These are phyloP conservation scores for Fusarium sp. DNA, from an alignment of 2,329 filamentous ascomycete species.

Conservation along the genomic window DNA sequence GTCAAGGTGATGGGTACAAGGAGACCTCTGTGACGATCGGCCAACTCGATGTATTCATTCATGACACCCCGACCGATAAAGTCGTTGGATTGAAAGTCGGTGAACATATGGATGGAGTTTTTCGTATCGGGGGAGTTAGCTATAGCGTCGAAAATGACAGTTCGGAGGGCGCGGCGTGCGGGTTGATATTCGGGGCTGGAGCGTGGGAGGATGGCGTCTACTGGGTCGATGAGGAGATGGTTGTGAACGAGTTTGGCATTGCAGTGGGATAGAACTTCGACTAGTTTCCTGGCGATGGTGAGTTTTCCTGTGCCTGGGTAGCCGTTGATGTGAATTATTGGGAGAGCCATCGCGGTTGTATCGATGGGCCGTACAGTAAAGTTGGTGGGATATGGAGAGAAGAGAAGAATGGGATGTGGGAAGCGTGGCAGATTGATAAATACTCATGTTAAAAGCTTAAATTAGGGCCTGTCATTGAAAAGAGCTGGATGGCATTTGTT, in stretches of 20 bases:
- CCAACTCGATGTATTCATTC: neutral
- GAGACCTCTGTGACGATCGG: neutral
- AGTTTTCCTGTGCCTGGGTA: neutral
- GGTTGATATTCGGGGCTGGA: neutral
- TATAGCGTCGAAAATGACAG: neutral
- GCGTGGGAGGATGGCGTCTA: neutral
- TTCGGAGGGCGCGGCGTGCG: neutral
- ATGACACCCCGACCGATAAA: neutral
- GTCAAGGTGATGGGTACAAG: neutral
- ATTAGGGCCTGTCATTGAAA: neutral
- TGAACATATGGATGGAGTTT: neutral
- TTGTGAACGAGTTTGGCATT: neutral
- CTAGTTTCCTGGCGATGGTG: neutral
- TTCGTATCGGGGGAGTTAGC: neutral
- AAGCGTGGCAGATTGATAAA: too few species aligned
- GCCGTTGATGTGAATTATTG: constrained; percentile 1
- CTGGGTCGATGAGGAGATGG: neutral
- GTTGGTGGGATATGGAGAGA: neutral
- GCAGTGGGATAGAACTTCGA: neutral
- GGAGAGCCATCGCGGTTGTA: neutral
- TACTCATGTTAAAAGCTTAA: neutral
- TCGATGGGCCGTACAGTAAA: too few species aligned
- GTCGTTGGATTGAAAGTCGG: neutral
- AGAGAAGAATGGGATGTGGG: neutral
- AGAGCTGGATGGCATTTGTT: neutral